Conservation (phyloP, 768 basidiomycete species). For the Amanita phalloides region DNA sequence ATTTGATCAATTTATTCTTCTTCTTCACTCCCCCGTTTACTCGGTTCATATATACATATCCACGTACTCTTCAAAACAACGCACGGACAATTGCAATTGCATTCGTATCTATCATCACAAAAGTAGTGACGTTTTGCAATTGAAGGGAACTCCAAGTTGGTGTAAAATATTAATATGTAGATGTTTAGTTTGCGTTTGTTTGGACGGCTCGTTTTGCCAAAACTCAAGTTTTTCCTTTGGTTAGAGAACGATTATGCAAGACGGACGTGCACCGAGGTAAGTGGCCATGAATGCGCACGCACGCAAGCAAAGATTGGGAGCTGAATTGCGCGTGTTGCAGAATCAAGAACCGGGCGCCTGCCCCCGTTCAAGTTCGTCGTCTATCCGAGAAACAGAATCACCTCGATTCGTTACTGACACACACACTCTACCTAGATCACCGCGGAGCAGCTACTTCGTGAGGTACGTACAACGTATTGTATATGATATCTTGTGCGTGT, state of each 20-base stretch:
- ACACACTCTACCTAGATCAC: slow-evolving; percentile 63
- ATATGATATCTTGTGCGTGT: neutral
- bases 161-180: neutral
- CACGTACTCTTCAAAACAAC: neutral
- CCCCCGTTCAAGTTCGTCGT: slow-evolving; percentile 71
- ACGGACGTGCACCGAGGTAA: slow-evolving; percentile 72
- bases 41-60: neutral
- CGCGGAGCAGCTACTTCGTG: slow-evolving; percentile 93
- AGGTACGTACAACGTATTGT: slow-evolving; percentile 34
- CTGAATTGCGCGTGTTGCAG: slow-evolving; percentile 21
- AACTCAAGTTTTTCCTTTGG: too few relatives aligned
- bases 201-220: neutral
- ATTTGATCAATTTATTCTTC: neutral
- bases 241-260: slow-evolving; percentile 40
- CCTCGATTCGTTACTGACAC: neutral
- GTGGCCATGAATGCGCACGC: slow-evolving; percentile 3
- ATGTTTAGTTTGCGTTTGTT: neutral
- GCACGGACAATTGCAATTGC: neutral
- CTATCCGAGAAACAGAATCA: neutral
- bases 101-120: neutral
- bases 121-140: neutral
- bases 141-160: neutral
- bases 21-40: neutral
- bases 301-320: slow-evolving; percentile 2
- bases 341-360: slow-evolving; percentile 94